Base-by-base conservation (phyloP, 768 basidiomycete species). In the Boletus sp. region DNA sequence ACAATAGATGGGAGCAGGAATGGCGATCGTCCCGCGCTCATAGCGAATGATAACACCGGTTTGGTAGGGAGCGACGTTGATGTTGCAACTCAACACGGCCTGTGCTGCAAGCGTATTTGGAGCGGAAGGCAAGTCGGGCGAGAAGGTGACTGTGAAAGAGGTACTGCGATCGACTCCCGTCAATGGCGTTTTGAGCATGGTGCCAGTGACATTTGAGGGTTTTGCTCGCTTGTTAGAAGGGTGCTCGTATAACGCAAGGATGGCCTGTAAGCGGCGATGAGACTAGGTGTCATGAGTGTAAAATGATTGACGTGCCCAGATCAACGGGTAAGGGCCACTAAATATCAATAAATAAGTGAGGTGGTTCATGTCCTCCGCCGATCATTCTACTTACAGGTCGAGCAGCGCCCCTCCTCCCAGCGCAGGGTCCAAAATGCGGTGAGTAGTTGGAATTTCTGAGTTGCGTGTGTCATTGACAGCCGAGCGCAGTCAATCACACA, bases 331-430 rank as follows among this genome's bases (percentile, higher is more conserved):
- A 11, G 91, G 89, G 1, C 90, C 90, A 24, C 89, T 91, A 59
- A 28, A 20, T 50, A 15, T 11, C 52, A 52, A 47, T n/a, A 10
- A 50, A 45, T 51, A 40, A 55, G 59, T 57, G 18, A 58, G 20
- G 33, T n/a, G 15, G 24, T 30, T 50, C 33, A 15, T 17, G 30
- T 40, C 37, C 32, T 54, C n/a, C n/a, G 15, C n/a, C 24, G 17
- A 48, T 47, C 28, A 15, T 45, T 35, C 17, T 8, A 73, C 87
- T 71, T 61, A 92, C 89, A 94, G 79, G 69, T 94, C 93, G 20
- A 96, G 80, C 30, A 96, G 67, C 12, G 85, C 90, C 0, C 92
- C 92, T 10, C 93, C 92, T 28, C 89, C 93, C 5, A 96, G 79
- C 18, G 71, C 69, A 4, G 93, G 92, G 64, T 94, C 83, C 56